A percentile compares a stretch with the other conserved stretches of the same genome.
Evolutionary conservation across 2,329 filamentous ascomycete genomes (phyloP).

Genomic region (Monilinia laxa): DNA sequence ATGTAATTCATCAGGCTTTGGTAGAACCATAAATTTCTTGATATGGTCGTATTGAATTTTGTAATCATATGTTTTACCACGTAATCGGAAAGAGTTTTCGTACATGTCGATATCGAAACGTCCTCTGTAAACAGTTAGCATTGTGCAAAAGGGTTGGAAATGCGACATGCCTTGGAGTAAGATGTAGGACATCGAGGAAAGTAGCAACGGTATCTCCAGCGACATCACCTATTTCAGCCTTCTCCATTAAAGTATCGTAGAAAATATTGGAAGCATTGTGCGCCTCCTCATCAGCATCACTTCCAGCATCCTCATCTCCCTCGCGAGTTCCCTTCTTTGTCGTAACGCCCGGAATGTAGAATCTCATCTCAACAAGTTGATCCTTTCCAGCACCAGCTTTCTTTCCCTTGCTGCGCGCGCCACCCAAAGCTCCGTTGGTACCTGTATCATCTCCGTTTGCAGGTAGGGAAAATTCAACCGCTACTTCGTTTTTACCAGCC

Average conservation of each 20-base stretch:
- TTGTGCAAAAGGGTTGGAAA: background rate
- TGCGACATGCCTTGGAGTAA: slow-evolving; percentile 75
- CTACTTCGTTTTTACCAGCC: slow-evolving; percentile 95
- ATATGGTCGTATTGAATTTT: slow-evolving; percentile 98
- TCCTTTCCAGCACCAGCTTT: slow-evolving; percentile 88
- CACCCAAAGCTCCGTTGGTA: slow-evolving; percentile 71
- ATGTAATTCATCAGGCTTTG: slow-evolving; percentile 97
- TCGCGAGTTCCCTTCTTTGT: slow-evolving; percentile 65
- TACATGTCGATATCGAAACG: slow-evolving; percentile 99
- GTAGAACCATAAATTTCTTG: slow-evolving; percentile 98
- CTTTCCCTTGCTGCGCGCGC: slow-evolving; percentile 73
- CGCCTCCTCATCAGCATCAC: slow-evolving; percentile 67
- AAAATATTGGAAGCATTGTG: slow-evolving; percentile 97
- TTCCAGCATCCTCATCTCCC: slow-evolving; percentile 72
- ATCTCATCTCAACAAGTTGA: slow-evolving; percentile 96
- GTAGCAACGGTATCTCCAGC: slow-evolving; percentile 98
- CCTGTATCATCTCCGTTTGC: slow-evolving; percentile 69
- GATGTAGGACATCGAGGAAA: slow-evolving; percentile 93
- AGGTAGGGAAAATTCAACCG: slow-evolving; percentile 85
- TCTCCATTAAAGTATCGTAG: slow-evolving; percentile 96
- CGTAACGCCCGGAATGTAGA: slow-evolving; percentile 92
- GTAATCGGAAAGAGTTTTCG: slow-evolving; percentile 92
- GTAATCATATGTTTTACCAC: slow-evolving; percentile 99
- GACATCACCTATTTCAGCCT: slow-evolving; percentile 97
- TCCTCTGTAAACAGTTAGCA: slow-evolving; percentile 61